Evolutionary conservation across 1,284 basidiomycete genomes (phyloP), one percentile per base, ranked within the genome.

Genomic region (Salmacisia buchloeana): DNA sequence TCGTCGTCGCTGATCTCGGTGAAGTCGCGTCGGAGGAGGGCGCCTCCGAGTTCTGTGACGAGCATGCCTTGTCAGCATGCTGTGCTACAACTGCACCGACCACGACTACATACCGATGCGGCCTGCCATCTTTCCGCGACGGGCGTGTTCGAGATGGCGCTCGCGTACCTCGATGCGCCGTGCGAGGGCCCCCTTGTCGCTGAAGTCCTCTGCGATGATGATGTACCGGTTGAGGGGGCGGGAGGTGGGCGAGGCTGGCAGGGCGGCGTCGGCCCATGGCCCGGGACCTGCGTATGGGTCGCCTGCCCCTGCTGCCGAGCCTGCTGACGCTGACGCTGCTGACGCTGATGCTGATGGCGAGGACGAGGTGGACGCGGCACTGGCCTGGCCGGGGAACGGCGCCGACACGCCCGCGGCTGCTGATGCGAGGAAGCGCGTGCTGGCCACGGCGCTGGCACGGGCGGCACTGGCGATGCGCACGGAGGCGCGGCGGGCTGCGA

Each of bases 81-180:
- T 3, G 18, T 18, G 29, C 5, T 4, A 59, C 25, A 18, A 18
- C 18, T 25, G 36, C 31, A 7, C 29, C 54, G 31, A n/a, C n/a
- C n/a, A n/a, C n/a, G 15, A 10, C 31, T 12, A 56, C 61, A 62
- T 23, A 62, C 61, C 59, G 66, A 74, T 67, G 21, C 70, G 58
- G 1, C 72, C 72, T 15, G 57, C 65, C 13, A 68, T 62, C 45
- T 70, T 72, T 45, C 72, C 72, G 33, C 49, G 43, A 9, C 62
- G 66, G 7, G 70, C 72, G 2, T 68, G 59, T 35, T 69, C 71
- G 21, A 74, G 61, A 59, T 74, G 72, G 33, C 66, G 62, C 34
- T 74, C 71, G 27, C 72, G 65, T 15, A 74, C 72, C 58, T 73
- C 72, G 52, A 74, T 64, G 18, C 72, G 60, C 12, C 72, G 63